Percentiles rank a stretch among this genome's conserved stretches.
These are phyloP conservation scores for Beauveria sp. DNA, from an alignment of 2,329 filamentous ascomycete species.

Conservation along the genomic window DNA sequence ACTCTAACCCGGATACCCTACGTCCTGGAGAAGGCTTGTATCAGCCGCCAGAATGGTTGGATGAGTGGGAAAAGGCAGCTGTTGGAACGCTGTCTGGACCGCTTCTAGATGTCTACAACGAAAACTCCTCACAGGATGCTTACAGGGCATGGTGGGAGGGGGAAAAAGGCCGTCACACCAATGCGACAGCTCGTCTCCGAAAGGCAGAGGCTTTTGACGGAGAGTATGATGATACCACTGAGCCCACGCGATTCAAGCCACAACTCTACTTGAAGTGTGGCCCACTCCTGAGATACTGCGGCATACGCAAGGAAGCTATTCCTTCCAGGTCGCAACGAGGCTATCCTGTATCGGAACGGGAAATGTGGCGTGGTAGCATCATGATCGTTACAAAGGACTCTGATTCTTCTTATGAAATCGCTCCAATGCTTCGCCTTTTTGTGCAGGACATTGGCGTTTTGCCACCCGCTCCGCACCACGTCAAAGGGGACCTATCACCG, in stretches of 20 bases:
- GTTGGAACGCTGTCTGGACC: conserved; percentile 51
- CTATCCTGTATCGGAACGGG: conserved; percentile 43
- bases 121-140: conserved; percentile 32
- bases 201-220: conserved; percentile 59
- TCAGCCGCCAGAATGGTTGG: conserved; percentile 50
- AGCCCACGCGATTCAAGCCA: conserved; percentile 70
- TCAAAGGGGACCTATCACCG: conserved; percentile 59
- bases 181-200: conserved; percentile 38
- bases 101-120: conserved; percentile 50
- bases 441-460: conserved; percentile 77
- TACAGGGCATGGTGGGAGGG: conserved; percentile 73
- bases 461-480: conserved; percentile 65
- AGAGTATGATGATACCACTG: conserved; percentile 56
- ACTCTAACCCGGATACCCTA: conserved; percentile 33
- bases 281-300: conserved; percentile 82
- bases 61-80: conserved; percentile 66
- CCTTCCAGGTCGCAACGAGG: conserved; percentile 22
- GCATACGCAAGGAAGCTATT: conserved; percentile 58
- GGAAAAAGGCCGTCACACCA: conserved; percentile 37
- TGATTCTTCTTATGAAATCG: conserved; percentile 72
- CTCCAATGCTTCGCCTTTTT: conserved; percentile 69
- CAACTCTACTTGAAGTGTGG: conserved; percentile 82
- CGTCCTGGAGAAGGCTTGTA: conserved; percentile 52
- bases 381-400: conserved; percentile 92
- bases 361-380: conserved; percentile 87